phyloP scores from a whole-genome alignment of 106 monocot genomes.

The Xerophyta viscosa region DNA sequence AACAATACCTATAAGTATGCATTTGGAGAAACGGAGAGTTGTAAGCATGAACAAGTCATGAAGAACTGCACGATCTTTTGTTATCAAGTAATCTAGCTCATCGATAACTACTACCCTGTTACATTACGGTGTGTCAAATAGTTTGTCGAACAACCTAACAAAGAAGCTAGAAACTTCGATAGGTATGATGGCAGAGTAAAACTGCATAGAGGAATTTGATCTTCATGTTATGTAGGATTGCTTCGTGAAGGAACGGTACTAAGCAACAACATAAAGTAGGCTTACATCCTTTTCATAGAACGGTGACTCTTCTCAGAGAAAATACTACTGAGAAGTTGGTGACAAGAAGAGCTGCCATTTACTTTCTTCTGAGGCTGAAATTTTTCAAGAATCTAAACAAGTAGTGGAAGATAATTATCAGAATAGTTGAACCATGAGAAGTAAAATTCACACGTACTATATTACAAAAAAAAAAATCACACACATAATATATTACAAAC shows the following conservation, averaged over 20 bases:
- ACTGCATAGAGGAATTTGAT: no score
- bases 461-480: background rate
- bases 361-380: constrained; percentile 32
- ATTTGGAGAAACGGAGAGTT: constrained; percentile 67
- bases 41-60: constrained; percentile 98
- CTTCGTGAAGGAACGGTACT: no score
- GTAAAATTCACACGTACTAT: background rate
- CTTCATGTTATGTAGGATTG: no score
- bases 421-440: no score
- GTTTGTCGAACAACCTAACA: background rate
- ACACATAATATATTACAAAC: background rate
- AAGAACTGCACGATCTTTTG: constrained; percentile 72
- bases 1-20: constrained; percentile 76
- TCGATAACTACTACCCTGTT: constrained; percentile 66
- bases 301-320: constrained; percentile 37
- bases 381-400: constrained; percentile 66
- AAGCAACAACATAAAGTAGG: no score
- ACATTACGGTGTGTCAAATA: no score
- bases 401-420: no score
- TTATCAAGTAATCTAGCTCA: constrained; percentile 97
- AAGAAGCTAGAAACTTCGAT: no score
- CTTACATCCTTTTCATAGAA: constrained; percentile 58
- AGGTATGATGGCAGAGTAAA: no score
- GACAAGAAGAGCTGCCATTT: constrained; percentile 16
- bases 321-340: constrained; percentile 48